Evolutionary conservation across 2,329 filamentous ascomycete genomes (phyloP).

Genomic region (Alternaria gansuensis): DNA sequence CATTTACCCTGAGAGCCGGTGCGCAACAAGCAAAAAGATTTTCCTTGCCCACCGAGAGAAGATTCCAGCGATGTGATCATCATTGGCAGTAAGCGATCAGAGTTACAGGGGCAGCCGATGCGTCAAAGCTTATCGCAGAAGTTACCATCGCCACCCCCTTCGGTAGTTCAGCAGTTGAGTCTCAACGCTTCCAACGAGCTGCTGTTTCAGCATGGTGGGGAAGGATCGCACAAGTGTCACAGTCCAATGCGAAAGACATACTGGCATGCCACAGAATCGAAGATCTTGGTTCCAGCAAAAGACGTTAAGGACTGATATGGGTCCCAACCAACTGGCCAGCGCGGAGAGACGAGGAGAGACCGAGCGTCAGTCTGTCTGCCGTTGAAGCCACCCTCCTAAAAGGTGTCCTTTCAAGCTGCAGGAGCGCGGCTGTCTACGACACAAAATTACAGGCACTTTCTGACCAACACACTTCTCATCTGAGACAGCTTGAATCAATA

Average conservation of each 20-base stretch:
- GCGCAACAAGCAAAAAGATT: conserved; percentile 7
- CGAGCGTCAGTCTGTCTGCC: conserved; percentile 26
- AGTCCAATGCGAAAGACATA: conserved; percentile 21
- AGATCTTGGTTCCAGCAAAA: conserved; percentile 22
- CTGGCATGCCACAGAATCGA: conserved; percentile 18
- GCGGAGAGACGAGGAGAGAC: conserved; percentile 39
- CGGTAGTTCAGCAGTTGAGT: conserved; percentile 26
- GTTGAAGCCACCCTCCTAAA: conserved; percentile 17
- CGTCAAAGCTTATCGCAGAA: conserved; percentile 32
- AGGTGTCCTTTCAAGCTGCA: background rate
- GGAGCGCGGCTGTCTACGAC: conserved; percentile 4
- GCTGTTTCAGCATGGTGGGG: conserved; percentile 37
- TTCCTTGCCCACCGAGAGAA: conserved; percentile 14
- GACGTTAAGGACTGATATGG: conserved; percentile 16
- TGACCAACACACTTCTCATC: background rate
- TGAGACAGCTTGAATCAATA: conserved; percentile 14
- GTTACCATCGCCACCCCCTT: conserved; percentile 30
- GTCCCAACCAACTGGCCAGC: conserved; percentile 41
- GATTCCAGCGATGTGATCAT: conserved; percentile 19
- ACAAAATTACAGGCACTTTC: background rate
- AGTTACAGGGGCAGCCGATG: conserved; percentile 34
- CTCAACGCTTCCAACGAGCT: conserved; percentile 17
- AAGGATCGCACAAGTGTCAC: conserved; percentile 27
- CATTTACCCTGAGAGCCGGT: conserved; percentile 11
- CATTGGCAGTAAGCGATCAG: conserved; percentile 24